phyloP scores from a whole-genome alignment of 192 early-diverging fungal species.

The Geranomyces variabilis region DNA sequence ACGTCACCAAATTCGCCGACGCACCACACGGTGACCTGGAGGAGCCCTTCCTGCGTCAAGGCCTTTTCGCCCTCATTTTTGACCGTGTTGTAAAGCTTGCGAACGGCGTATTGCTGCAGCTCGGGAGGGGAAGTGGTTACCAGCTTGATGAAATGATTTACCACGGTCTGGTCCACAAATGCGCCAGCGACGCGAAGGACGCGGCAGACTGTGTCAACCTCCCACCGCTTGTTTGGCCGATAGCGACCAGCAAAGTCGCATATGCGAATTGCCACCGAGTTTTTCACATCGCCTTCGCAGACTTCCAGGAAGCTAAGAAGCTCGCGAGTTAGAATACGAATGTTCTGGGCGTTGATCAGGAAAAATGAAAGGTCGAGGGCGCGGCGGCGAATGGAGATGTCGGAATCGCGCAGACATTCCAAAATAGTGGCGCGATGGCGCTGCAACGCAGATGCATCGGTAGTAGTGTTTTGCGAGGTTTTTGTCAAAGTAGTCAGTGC shows the following conservation, averaged over 20 bases:
- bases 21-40: constrained; percentile 88
- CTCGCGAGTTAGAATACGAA: constrained; percentile 89
- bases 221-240: constrained; percentile 95
- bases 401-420: constrained; percentile 92
- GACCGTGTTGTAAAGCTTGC: constrained; percentile 85
- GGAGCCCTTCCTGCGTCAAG: constrained; percentile 78
- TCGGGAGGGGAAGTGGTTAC: constrained; percentile 73
- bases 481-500: constrained; percentile 96
- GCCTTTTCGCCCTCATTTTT: constrained; percentile 70
- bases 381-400: constrained; percentile 94
- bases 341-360: constrained; percentile 91
- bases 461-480: constrained; percentile 63
- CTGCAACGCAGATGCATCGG: constrained; percentile 93
- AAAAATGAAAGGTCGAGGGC: constrained; percentile 96
- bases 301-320: constrained; percentile 91
- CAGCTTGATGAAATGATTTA: constrained; percentile 83
- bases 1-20: constrained; percentile 97
- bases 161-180: constrained; percentile 53
- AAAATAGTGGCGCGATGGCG: constrained; percentile 96
- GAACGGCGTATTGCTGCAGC: constrained; percentile 88
- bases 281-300: constrained; percentile 86
- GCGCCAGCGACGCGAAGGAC: constrained; percentile 71
- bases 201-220: constrained; percentile 91
- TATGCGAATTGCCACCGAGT: constrained; percentile 89
- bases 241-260: constrained; percentile 91